Evolutionary conservation across 1,284 basidiomycete genomes (phyloP).

Genomic region (Apiotrichum sp.): DNA sequence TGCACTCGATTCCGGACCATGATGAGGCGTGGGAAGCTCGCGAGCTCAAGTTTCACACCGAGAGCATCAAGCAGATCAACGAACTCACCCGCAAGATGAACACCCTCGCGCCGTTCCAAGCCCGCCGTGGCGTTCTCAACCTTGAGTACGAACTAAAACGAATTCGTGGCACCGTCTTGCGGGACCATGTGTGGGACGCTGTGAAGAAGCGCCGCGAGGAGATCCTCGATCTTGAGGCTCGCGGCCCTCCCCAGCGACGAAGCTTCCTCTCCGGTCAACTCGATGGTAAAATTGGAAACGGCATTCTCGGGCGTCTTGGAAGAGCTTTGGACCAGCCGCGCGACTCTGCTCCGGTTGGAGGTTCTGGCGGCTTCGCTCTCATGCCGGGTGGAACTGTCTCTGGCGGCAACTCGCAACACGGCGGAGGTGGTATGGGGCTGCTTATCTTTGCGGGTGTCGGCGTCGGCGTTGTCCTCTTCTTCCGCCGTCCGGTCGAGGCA

Average conservation of each 20-base stretch:
- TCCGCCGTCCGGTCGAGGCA: constrained; percentile 13
- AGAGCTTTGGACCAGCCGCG: neutral
- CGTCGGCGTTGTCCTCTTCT: constrained; percentile 21
- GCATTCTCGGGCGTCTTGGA: neutral
- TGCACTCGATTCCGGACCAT: constrained; percentile 53
- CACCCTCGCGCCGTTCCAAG: constrained; percentile 66
- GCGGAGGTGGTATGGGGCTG: constrained; percentile 21
- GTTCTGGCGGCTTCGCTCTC: constrained; percentile 4
- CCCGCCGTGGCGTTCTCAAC: constrained; percentile 58
- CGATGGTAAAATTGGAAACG: neutral
- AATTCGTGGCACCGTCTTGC: constrained; percentile 52
- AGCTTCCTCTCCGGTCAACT: constrained; percentile 2
- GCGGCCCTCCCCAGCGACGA: neutral
- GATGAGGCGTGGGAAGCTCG: constrained; percentile 69
- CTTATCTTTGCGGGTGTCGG: constrained; percentile 26
- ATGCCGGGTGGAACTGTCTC: constrained; percentile 1
- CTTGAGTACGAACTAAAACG: constrained; percentile 57
- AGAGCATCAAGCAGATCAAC: constrained; percentile 66
- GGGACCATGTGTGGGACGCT: constrained; percentile 33
- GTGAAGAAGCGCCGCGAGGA: constrained; percentile 23
- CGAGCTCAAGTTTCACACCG: constrained; percentile 65
- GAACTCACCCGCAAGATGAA: constrained; percentile 70
- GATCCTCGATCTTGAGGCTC: constrained; percentile 1
- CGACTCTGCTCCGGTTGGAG: neutral
- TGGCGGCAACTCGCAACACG: neutral